Base-by-base conservation (phyloP, 2,329 filamentous ascomycete genomes). In the Zasmidium citrigriseum region DNA sequence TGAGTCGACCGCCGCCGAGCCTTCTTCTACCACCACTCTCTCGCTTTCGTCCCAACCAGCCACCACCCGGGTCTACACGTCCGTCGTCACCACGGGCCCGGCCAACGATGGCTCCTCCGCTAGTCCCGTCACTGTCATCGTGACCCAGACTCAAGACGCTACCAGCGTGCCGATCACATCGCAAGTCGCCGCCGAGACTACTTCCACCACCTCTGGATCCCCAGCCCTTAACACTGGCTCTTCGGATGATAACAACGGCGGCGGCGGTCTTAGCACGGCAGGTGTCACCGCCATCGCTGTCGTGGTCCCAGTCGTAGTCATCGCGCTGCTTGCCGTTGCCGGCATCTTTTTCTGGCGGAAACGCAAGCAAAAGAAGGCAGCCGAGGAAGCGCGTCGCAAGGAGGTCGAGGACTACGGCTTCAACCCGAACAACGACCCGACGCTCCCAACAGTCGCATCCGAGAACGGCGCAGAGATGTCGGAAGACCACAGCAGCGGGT, bases 341-440 rank as follows among this genome's bases (percentile, higher is more conserved):
- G 89, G 87, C 5, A 81, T 97, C 24, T 92, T 90, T 74, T 86
- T 93, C 70, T 99, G 92, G 91, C 87, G 90, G 72, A 92, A 87
- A 78, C 89, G 92, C 63, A 96, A 96, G 78, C 87, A 90, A 69
- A 86, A 88, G 64, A 95, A 91, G 80, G 86, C 86, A 63, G 89
- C 89, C 14, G 91, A 95, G 71, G 95, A 97, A 72, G 86, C 93
- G 68, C 86, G 95, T 52, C 86, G 93, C 63, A 97, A 97, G 78
- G 95, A 99, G 76, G 92, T 97, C 11, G 93, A 98, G 74, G 95
- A 98, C 72, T 98, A 98, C 73, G 89, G 90, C 27, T 98, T 93
- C 80, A 98, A 98, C 74, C 95, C 95, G n/a, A 98, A 98, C 76
- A 88, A 92, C 60, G 93, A 97, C 72, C 91, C 93, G 0, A 91